Evolutionary conservation across 1,284 basidiomycete genomes (phyloP), one percentile per base, ranked within the genome.

Genomic region (Entoloma clypeatum): DNA sequence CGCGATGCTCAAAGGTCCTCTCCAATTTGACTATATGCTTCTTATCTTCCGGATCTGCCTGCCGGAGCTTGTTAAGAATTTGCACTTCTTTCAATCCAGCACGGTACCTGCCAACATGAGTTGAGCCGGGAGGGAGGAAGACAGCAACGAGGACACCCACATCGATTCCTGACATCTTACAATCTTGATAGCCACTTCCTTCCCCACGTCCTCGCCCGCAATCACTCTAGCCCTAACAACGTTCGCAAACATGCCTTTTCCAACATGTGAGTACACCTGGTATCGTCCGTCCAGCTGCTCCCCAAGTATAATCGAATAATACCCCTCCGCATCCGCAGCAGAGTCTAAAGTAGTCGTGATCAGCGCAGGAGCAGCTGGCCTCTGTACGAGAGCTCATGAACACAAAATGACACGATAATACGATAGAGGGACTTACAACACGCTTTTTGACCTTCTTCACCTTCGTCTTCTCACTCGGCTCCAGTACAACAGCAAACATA

Each of bases 181-280:
- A 51, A 99, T 93, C 66, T 99, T 99, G 67, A 99, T 97, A 0
- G 96, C 96, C 2, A 99, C 94, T 59, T 99, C 94, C 53, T 77
- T 79, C 3, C 80, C 81, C 7, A 66, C 56, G 53, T 84, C 81
- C 24, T 90, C 87, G 6, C 76, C 77, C 53, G 86, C 78, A 22
- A 93, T 69, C 16, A 96, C 80, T 34, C 90, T 83, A 6, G 94
- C 94, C 33, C 88, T 79, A 16, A 98, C 93, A 27, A 99, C 96
- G 36, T 89, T 92, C 29, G 92, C 92, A 64, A 99, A 99, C 93
- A 99, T 99, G 44, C 96, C 96, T 61, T 95, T 94, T 23, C 96
- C 96, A 8, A 99, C 73, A 34, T 81, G 91, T 22, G 92, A 92
- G 51, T 90, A 95, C 8, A 99, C 91, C 59, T 97, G 92, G 62